Evolutionary conservation across 768 basidiomycete species (phyloP).

Genomic region (Suillus variegatus): DNA sequence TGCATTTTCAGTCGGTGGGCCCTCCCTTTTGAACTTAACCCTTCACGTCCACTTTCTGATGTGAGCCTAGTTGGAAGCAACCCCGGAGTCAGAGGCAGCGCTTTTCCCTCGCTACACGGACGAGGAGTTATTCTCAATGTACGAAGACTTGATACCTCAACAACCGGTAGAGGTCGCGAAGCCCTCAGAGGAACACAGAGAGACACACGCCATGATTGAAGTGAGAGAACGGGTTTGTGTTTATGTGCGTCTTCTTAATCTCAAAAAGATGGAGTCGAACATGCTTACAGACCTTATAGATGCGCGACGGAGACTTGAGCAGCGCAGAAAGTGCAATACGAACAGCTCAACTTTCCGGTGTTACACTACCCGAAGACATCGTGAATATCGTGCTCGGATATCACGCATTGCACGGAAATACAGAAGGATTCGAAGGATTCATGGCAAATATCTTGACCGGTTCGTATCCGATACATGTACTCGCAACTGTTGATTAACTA

Average conservation of each 20-base stretch:
- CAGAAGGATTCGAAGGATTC: constrained; percentile 45
- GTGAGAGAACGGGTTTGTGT: constrained; percentile 38
- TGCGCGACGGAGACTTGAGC: constrained; percentile 46
- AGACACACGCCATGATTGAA: constrained; percentile 17
- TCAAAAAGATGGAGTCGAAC: neutral
- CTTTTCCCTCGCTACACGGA: constrained; percentile 31
- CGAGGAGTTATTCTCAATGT: constrained; percentile 39
- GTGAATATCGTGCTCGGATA: constrained; percentile 50
- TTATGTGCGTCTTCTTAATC: constrained; percentile 39
- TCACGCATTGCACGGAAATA: constrained; percentile 49
- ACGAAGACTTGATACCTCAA: constrained; percentile 37
- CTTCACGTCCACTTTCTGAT: neutral
- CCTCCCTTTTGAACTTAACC: neutral
- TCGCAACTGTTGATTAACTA: constrained; percentile 14
- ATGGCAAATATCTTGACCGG: constrained; percentile 45
- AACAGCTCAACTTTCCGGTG: neutral
- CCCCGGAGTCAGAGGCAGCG: neutral
- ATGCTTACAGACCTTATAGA: constrained; percentile 34
- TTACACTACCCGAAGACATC: constrained; percentile 30
- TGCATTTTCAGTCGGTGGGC: neutral
- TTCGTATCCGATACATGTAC: constrained; percentile 24
- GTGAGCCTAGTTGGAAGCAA: neutral
- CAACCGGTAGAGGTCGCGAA: constrained; percentile 12
- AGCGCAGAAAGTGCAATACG: constrained; percentile 52
- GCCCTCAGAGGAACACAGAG: constrained; percentile 9